Evolutionary conservation across 2,329 filamentous ascomycete genomes (phyloP).

Genomic region (Chaetomiaceae sp.): DNA sequence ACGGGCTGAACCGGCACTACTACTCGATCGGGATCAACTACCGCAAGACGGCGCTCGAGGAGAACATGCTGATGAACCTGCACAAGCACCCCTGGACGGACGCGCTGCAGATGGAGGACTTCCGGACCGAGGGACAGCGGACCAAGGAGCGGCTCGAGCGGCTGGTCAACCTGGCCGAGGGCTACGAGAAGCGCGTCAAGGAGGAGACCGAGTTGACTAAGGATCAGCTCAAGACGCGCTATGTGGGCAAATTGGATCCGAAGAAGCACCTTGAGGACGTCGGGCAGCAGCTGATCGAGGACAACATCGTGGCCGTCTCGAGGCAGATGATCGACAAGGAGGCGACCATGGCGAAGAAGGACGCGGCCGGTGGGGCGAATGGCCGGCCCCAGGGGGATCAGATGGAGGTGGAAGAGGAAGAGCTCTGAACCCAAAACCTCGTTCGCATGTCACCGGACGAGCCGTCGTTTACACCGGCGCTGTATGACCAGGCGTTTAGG

Average conservation of each 20-base stretch:
- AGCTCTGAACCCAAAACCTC: conserved; percentile 18
- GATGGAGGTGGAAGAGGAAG: conserved; percentile 66
- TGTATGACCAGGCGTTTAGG: conserved; percentile 24
- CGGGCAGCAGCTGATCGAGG: conserved; percentile 93
- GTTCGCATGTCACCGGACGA: conserved; percentile 11
- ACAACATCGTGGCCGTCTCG: conserved; percentile 98
- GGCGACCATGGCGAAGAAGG: conserved; percentile 78
- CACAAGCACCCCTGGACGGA: conserved; percentile 99
- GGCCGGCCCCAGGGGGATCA: conserved; percentile 49
- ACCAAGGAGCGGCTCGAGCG: conserved; percentile 86
- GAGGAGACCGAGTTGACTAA: conserved; percentile 96
- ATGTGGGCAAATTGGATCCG: conserved; percentile 96
- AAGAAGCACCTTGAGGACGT: conserved; percentile 99
- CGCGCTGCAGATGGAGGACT: conserved; percentile 93
- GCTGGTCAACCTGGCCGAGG: conserved; percentile 83
- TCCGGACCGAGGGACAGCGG: conserved; percentile 72
- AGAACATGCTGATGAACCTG: conserved; percentile 99
- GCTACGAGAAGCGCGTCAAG: conserved; percentile 97
- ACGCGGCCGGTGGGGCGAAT: conserved; percentile 41
- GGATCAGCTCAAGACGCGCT: conserved; percentile 96
- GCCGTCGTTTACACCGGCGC: conserved; percentile 19
- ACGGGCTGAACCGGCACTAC: conserved; percentile 96
- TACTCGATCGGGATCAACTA: conserved; percentile 99
- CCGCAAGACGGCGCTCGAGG: conserved; percentile 91
- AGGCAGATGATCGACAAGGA: conserved; percentile 99